Base-by-base conservation (phyloP, 495 filamentous ascomycete species). In the Glutinoglossum americanum region DNA sequence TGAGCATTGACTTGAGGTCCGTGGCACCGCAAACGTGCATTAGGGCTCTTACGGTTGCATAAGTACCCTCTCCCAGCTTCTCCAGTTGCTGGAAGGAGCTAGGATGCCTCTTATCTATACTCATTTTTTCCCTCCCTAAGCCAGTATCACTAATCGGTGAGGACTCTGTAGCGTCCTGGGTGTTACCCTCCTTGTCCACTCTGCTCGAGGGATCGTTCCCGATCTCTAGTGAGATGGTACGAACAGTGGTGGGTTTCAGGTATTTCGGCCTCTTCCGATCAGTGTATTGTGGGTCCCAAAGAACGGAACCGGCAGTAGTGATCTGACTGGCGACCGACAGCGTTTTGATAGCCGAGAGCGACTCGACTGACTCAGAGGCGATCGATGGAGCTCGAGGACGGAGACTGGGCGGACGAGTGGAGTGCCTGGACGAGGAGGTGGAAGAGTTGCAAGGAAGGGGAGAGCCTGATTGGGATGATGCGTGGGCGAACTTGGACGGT, bases 11-110 rank as follows among this genome's bases (percentile, higher is more conserved):
- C 23, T 58, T 21, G 19, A 49, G 56, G 35, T n/a, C 6, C 26
- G 32, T 56, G 1, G 47, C 33, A 49, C 53, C 55, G 45, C 61
- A 21, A 28, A 56, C 19, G 27, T 27, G 51, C 51, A 55, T 53
- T 51, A 58, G 15, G 57, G 61, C 23, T 79, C 80, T 64, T 78
- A 95, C 92, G 26, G 92, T 98, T 57, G 92, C 92, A 82, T 98
- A 98, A 47, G 92, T 98, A 57, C 92, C 92, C 77, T 98, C 92
- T 67, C 92, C 92, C 61, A 98, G 75, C 83, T 84, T 60, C 59
- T 60, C 59, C 19, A 60, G 35, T 63, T 59, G 61, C 54, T 54
- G 49, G 55, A 60, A 62, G 9, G 60, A 62, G 57, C 39, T 62
- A 13, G 60, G 60, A n/a, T 61, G 59, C 32, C 60, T 33, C 54